These are phyloP conservation scores for Amanita pallidorosea DNA, from an alignment of 768 basidiomycete species.

Conservation along the genomic window DNA sequence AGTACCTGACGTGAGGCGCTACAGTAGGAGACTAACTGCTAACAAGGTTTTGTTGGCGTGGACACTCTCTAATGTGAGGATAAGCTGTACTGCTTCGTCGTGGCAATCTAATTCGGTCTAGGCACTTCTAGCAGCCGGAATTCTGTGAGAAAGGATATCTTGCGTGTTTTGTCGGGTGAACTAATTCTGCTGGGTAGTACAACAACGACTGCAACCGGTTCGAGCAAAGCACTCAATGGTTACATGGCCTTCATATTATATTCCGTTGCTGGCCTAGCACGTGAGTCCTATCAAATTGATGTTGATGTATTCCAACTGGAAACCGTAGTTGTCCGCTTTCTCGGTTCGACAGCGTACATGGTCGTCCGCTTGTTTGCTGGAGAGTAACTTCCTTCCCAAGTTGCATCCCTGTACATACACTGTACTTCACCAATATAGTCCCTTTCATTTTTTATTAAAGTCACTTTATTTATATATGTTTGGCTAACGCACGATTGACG, in stretches of 20 bases:
- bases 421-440: too few species aligned
- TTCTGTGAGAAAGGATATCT: conserved; percentile 41
- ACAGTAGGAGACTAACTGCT: conserved; percentile 11
- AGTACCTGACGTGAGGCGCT: conserved; percentile 8
- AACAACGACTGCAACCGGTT: conserved; percentile 39
- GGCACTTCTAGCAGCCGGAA: conserved; percentile 64
- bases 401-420: too few species aligned
- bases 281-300: conserved; percentile 36
- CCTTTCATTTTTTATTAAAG: too few species aligned
- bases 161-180: too few species aligned
- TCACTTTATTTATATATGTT: too few species aligned
- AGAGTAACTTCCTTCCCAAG: conserved; percentile 40
- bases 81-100: not conserved
- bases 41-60: conserved; percentile 68
- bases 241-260: conserved; percentile 87
- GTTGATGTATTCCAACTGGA: not conserved
- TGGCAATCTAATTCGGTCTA: conserved; percentile 12
- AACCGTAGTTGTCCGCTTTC: conserved; percentile 65
- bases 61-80: conserved; percentile 77
- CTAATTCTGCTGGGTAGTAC: conserved; percentile 23
- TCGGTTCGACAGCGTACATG: conserved; percentile 77
- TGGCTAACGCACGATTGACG: too few species aligned
- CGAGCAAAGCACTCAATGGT: conserved; percentile 54
- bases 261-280: conserved; percentile 77
- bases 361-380: too few species aligned